Evolutionary conservation across 176 grass and related monocot genomes (phyloP), one percentile per base, ranked within the genome.

Genomic region (Oryza meridionalis): DNA sequence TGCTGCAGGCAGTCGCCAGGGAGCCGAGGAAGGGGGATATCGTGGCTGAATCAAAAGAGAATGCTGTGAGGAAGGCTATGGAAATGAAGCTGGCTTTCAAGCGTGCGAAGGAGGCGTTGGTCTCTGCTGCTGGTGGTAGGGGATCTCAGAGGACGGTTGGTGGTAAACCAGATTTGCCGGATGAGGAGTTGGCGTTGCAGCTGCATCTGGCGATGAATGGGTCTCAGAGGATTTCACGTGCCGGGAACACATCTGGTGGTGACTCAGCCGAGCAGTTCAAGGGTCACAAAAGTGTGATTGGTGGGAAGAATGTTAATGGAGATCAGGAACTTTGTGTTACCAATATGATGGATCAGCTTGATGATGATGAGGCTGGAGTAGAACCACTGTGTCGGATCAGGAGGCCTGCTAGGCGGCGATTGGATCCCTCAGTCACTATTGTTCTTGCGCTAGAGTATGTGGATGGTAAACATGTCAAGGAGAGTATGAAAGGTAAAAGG

Each of bases 191-290:
- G 37, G 92, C 92, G 15, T 79, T 94, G 67, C 89, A 87, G 81
- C 76, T 94, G 22, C 92, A 94, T 91, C 77, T 94, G 59, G 86
- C 77, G 3, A 94, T 94, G 77, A 94, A 94, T 75, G 92, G 92
- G 19, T 94, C 92, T 4, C 80, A 55, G 68, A 91, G 92, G 86
- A 89, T 94, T 74, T 91, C 89, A 72, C 89, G 84, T 82, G 76
- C 82, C 9, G 65, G 75, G n/a, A 67, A n/a, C 35, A 51, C 70
- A n/a, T 43, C 78, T 43, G 65, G 82, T 46, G 24, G 51, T 82
- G 58, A 26, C 46, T 82, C 40, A 0, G 12, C 22, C 31, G 63
- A 61, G 7, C 32, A 21, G 10, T 29, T 58, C 44, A 87, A 82
- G 25, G 67, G 8, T 32, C 51, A 67, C 40, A 90, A 87, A 35